phyloP scores from a whole-genome alignment of 2,329 filamentous ascomycete species.

The Pseudopithomyces chartarum region DNA sequence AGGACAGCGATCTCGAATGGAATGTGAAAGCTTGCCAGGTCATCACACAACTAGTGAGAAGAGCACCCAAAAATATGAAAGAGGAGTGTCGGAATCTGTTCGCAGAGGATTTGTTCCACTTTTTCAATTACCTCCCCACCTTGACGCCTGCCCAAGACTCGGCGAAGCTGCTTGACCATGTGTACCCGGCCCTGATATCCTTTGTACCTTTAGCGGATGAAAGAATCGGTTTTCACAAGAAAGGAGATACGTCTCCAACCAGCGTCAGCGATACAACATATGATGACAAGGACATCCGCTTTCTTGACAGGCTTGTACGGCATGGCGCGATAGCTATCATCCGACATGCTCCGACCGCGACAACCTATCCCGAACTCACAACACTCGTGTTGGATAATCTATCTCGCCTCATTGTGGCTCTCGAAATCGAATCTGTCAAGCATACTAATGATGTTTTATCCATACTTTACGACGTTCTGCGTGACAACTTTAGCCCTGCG shows the following conservation, averaged over 20 bases:
- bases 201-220: constrained; percentile 47
- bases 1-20: constrained; percentile 62
- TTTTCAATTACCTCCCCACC: constrained; percentile 75
- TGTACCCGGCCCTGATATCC: constrained; percentile 69
- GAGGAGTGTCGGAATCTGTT: constrained; percentile 72
- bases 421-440: constrained; percentile 68
- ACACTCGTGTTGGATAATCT: constrained; percentile 61
- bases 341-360: constrained; percentile 57
- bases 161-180: constrained; percentile 63
- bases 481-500: constrained; percentile 57
- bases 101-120: constrained; percentile 70
- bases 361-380: constrained; percentile 62
- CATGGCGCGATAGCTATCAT: constrained; percentile 51
- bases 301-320: constrained; percentile 53
- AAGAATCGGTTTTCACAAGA: not conserved
- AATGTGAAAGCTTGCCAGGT: constrained; percentile 63
- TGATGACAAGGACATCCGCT: constrained; percentile 20
- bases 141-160: constrained; percentile 77
- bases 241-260: not conserved
- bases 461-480: constrained; percentile 67
- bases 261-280: constrained; percentile 12
- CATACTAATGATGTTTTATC: constrained; percentile 74
- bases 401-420: constrained; percentile 54
- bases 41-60: constrained; percentile 60
- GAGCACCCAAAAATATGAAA: constrained; percentile 60